A percentile compares a stretch with the other conserved stretches of the same genome.
Evolutionary conservation across 306 rosid genomes (phyloP).

Genomic region (Vigna hirtella): DNA sequence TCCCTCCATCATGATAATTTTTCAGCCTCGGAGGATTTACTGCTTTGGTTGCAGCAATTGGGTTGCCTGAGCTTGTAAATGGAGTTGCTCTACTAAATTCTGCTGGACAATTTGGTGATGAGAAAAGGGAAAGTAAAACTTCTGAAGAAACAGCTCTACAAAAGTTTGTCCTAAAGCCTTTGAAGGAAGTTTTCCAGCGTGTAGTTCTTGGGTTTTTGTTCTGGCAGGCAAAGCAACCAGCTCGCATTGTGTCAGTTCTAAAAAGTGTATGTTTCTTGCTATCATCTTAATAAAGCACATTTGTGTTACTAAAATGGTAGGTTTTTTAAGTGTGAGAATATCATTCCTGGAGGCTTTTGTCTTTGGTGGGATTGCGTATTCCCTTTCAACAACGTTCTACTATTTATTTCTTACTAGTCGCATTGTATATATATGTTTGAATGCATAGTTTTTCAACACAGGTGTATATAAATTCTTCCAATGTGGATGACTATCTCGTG

Average conservation of each 20-base stretch:
- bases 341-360: background rate
- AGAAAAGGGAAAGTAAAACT: constrained; percentile 49
- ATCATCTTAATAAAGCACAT: constrained; percentile 33
- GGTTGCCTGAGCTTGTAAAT: constrained; percentile 69
- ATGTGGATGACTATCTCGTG: constrained; percentile 95
- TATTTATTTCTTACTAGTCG: constrained; percentile 9
- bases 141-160: constrained; percentile 70
- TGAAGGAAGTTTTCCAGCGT: constrained; percentile 87
- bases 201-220: constrained; percentile 82
- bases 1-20: constrained; percentile 41
- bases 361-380: constrained; percentile 13
- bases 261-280: constrained; percentile 70
- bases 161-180: constrained; percentile 70
- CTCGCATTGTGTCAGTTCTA: constrained; percentile 75
- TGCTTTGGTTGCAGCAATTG: constrained; percentile 83
- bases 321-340: constrained; percentile 5
- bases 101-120: constrained; percentile 89
- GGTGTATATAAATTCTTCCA: constrained; percentile 78
- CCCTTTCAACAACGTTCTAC: constrained; percentile 22
- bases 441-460: constrained; percentile 42
- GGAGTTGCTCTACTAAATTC: constrained; percentile 88
- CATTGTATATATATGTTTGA: constrained; percentile 19
- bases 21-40: constrained; percentile 98
- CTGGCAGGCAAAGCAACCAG: constrained; percentile 96
- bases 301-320: background rate